A percentile compares a stretch with the other conserved stretches of the same genome.
phyloP scores from a whole-genome alignment of 148 eudicot species.

The Selenicereus undatus region DNA sequence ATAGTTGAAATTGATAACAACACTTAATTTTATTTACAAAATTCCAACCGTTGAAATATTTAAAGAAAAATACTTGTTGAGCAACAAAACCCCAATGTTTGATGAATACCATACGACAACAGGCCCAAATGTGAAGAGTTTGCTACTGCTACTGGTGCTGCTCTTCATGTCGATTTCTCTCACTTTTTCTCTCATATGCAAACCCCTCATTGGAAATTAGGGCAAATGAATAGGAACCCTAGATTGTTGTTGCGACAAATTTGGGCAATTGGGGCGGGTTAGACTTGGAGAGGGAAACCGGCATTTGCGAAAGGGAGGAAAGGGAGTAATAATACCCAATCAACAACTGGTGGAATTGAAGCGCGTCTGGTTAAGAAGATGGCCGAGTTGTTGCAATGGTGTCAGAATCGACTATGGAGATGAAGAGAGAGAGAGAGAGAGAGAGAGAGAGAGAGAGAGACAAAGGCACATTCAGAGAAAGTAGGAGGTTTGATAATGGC shows the following conservation, averaged over 20 bases:
- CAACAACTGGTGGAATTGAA: neutral
- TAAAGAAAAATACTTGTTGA: too few species aligned
- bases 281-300: neutral
- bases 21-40: too few species aligned
- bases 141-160: too few species aligned
- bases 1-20: too few species aligned
- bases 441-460: too few species aligned
- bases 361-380: neutral
- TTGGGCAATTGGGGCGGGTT: too few species aligned
- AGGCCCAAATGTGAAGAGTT: too few species aligned
- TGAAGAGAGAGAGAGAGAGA: too few species aligned
- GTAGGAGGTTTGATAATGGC: too few species aligned
- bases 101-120: too few species aligned
- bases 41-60: too few species aligned
- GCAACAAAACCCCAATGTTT: too few species aligned
- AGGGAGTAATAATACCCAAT: neutral
- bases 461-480: neutral
- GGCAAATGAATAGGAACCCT: neutral
- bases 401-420: neutral
- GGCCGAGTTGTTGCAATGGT: neutral
- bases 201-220: neutral
- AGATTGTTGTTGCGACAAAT: constrained; percentile 13
- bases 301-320: constrained; percentile 2
- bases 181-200: constrained; percentile 24
- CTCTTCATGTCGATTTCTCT: constrained; percentile 29